These are phyloP conservation scores for Stentor roeselii DNA, from an alignment of 73 alveolate species.

Conservation along the genomic window DNA sequence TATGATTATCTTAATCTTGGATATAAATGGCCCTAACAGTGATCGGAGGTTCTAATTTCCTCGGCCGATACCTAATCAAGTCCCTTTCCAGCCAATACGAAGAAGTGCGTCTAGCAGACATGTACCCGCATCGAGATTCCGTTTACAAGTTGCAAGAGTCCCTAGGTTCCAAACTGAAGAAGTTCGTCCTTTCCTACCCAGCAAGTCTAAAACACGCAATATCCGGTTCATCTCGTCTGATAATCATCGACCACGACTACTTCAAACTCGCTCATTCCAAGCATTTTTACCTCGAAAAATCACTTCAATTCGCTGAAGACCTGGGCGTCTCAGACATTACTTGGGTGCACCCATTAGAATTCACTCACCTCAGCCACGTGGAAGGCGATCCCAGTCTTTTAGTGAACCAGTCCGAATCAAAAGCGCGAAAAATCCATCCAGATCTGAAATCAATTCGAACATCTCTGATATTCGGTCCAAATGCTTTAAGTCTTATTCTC, in stretches of 20 bases:
- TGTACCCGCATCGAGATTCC: slow-evolving; percentile 15
- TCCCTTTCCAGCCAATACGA: slow-evolving; percentile 18
- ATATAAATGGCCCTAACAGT: slow-evolving; percentile 27
- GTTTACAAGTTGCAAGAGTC: slow-evolving; percentile 19
- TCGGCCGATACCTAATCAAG: slow-evolving; percentile 17
- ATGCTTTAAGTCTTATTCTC: background rate
- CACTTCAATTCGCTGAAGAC: background rate
- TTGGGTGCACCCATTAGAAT: slow-evolving; percentile 14
- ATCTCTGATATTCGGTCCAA: background rate
- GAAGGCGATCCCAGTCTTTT: background rate
- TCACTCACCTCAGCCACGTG: background rate
- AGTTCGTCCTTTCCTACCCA: background rate
- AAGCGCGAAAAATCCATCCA: background rate
- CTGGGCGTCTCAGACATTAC: background rate
- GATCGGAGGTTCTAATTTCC: slow-evolving; percentile 23
- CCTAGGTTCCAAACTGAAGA: background rate
- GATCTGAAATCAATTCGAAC: background rate
- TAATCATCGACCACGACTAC: slow-evolving; percentile 23
- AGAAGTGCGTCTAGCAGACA: slow-evolving; percentile 24
- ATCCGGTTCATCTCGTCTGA: background rate
- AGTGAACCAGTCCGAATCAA: background rate
- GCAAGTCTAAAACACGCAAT: background rate
- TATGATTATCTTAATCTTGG: no score
- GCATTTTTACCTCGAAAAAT: slow-evolving; percentile 20
- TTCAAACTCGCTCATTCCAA: slow-evolving; percentile 27